These are phyloP conservation scores for Phaseolus coccineus DNA, from an alignment of 331 rosid species.

Conservation along the genomic window DNA sequence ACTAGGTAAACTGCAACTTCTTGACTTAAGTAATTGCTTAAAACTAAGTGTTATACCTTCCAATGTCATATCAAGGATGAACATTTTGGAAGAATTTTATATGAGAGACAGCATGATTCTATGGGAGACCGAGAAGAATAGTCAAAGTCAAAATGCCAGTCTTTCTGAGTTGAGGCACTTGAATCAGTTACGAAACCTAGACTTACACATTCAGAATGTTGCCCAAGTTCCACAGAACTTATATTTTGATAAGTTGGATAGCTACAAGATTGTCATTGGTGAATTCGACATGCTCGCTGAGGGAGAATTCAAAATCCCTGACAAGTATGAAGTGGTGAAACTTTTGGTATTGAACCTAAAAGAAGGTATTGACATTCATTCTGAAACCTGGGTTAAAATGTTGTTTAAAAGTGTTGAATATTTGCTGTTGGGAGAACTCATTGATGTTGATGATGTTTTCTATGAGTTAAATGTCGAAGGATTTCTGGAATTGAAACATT, in stretches of 20 bases:
- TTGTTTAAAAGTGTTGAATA: not conserved
- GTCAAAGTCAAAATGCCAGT: not conserved
- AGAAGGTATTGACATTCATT: not conserved
- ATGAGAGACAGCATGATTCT: not conserved
- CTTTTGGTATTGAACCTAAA: not conserved
- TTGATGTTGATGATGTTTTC: not conserved
- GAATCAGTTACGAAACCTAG: not conserved
- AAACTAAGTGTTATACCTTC: not conserved
- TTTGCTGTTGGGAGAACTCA: not conserved
- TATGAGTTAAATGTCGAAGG: constrained; percentile 11
- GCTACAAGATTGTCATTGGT: not conserved
- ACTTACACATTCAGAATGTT: not conserved
- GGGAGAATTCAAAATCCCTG: not conserved
- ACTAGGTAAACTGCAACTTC: not conserved
- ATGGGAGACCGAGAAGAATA: not conserved
- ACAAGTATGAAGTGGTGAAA: not conserved
- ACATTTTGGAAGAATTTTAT: not conserved
- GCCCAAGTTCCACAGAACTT: not conserved
- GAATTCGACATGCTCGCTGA: not conserved
- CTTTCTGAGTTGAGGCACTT: not conserved
- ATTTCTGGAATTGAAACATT: not conserved
- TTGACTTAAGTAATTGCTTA: not conserved
- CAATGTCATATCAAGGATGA: constrained; percentile 4
- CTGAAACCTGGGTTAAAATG: not conserved
- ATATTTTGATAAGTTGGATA: not conserved